Conservation (phyloP, 331 rosid genomes). For the Prunus yedoensis region DNA sequence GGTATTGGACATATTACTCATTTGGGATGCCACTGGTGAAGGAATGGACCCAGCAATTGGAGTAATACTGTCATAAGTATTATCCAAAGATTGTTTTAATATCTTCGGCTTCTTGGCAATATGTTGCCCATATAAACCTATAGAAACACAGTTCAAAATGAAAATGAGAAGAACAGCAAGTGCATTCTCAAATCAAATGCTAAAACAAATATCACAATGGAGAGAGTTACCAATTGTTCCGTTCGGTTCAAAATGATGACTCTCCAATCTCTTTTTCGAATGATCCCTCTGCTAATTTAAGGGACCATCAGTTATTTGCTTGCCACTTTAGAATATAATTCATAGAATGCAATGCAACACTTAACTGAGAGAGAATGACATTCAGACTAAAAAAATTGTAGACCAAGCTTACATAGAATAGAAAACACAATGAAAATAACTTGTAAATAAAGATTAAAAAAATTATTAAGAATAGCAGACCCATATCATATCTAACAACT, state of each 20-base stretch:
- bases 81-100: constrained; percentile 69
- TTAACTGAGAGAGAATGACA: neutral
- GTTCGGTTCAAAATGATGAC: constrained; percentile 74
- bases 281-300: constrained; percentile 72
- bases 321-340: constrained; percentile 24
- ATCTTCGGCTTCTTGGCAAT: constrained; percentile 74
- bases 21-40: constrained; percentile 94
- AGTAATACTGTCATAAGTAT: constrained; percentile 61
- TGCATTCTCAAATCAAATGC: constrained; percentile 14
- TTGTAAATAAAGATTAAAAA: neutral
- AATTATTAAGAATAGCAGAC: neutral
- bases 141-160: constrained; percentile 24
- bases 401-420: neutral
- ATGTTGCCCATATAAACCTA: constrained; percentile 81
- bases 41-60: constrained; percentile 77
- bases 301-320: constrained; percentile 22
- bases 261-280: constrained; percentile 74
- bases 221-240: constrained; percentile 67
- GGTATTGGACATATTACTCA: constrained; percentile 85
- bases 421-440: neutral
- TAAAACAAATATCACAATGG: constrained; percentile 14
- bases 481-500: neutral
- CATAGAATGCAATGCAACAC: neutral
- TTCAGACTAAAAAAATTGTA: neutral
- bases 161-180: constrained; percentile 19